Percentiles rank a stretch among this genome's conserved stretches.
phyloP scores from a whole-genome alignment of 805 yeast species.

The Kregervanrija fluxuum region DNA sequence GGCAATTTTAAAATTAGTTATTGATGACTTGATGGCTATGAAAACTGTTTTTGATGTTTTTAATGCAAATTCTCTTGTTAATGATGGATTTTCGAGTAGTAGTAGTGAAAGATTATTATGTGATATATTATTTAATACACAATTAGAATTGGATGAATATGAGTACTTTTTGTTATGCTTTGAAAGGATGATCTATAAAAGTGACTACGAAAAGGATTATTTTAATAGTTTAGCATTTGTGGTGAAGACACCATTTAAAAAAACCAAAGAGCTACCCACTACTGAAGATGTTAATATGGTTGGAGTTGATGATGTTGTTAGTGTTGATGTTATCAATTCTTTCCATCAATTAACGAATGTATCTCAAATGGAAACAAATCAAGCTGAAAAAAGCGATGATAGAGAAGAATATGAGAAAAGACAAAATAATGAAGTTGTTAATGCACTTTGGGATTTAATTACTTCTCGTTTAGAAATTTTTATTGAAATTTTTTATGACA shows the following conservation, averaged over 20 bases:
- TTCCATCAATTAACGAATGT: conserved; percentile 20
- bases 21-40: conserved; percentile 30
- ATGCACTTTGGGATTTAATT: conserved; percentile 20
- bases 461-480: conserved; percentile 14
- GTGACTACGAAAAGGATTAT: conserved; percentile 12
- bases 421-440: conserved; percentile 9
- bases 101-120: conserved; percentile 15
- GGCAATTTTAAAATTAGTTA: conserved; percentile 30
- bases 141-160: conserved; percentile 10
- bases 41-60: conserved; percentile 28
- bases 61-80: conserved; percentile 1
- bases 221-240: conserved; percentile 12
- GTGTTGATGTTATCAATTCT: conserved; percentile 20
- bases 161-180: conserved; percentile 14
- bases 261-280: conserved; percentile 5
- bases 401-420: conserved; percentile 1
- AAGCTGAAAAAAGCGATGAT: conserved; percentile 1
- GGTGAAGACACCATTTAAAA: conserved; percentile 5
- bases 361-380: conserved; percentile 2
- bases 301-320: conserved; percentile 16
- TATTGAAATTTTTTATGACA: conserved; percentile 13
- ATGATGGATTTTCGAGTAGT: conserved; percentile 14
- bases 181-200: conserved; percentile 12
- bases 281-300: conserved; percentile 15
- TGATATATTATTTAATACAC: conserved; percentile 21